phyloP scores from a whole-genome alignment of 225 moss, liverwort and hornwort species.

The Sphagnum contortum region DNA sequence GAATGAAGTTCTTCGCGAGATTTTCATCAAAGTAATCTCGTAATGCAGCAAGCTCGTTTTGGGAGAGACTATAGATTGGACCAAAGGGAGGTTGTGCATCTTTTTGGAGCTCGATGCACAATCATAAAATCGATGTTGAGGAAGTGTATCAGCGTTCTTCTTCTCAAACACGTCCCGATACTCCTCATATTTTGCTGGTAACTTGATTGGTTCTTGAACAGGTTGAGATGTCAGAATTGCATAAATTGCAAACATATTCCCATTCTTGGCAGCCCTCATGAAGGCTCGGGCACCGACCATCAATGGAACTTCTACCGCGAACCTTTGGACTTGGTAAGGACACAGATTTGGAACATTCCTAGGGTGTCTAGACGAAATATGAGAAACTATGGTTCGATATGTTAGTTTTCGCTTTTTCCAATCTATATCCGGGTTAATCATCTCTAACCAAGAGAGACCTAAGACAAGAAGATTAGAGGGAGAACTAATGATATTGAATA shows the following conservation, averaged over 20 bases:
- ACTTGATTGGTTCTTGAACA: background rate
- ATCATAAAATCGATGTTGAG: background rate
- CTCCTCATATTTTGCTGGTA: background rate
- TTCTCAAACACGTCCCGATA: background rate
- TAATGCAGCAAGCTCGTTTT: background rate
- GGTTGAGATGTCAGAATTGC: background rate
- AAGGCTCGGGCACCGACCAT: background rate
- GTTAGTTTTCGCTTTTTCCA: background rate
- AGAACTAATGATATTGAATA: background rate
- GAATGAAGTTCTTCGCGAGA: slow-evolving; percentile 10
- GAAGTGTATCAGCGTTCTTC: slow-evolving; percentile 2
- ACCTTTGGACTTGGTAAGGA: no score
- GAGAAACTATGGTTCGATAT: background rate
- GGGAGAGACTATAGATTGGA: background rate
- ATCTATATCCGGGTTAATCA: background rate
- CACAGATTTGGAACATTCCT: background rate
- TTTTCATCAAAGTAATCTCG: background rate
- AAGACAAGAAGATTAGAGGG: background rate
- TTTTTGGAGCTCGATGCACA: slow-evolving; percentile 2
- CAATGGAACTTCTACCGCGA: background rate
- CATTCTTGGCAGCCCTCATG: background rate
- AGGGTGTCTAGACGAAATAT: background rate
- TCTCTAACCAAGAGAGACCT: background rate
- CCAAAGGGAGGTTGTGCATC: background rate
- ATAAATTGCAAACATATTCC: background rate